Base-by-base conservation (phyloP, 176 grass and related monocot species). In the Triticum turgidum region DNA sequence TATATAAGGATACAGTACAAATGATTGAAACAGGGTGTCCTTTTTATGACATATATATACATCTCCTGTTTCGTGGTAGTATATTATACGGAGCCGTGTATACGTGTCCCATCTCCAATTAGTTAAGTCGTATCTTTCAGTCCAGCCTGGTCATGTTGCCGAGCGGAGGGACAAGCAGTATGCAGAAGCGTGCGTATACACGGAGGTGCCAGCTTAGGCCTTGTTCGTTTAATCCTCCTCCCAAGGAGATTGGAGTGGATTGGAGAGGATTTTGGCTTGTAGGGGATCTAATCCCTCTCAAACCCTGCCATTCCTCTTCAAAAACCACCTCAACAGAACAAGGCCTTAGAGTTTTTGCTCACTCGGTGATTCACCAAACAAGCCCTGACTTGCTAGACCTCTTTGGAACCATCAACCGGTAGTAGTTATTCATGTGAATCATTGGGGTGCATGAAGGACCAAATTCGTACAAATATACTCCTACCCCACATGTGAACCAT, bases 1-100 rank as follows among this genome's bases (percentile, higher is more conserved):
- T 21, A 59, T 59, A 15, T 21, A 82, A 41, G 15, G 44, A 54
- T 20, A 18, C 5, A 18, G 51, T 59, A 12, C 13, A 18, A 41
- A 79, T 80, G 56, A 89, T 85, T 73, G n/a, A 37, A 69, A 74
- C 42, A 84, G n/a, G 22, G 72, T 75, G 42, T 35, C 12, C 66
- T 35, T 76, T 69, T 14, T 32, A 70, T 32, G 61, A 70, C 61
- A 15, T 83, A 58, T 0, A 58, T 58, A 9, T 24, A 18, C 30
- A 54, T 68, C 39, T 41, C 5, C 4, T 18, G 61, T 25, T 58
- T 1, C 35, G 11, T 61, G 67, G 30, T 56, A 52, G 8, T 30
- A 7, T 33, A 11, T 33, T 44, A 72, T 22, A 34, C 33, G 33
- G 6, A 66, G 68, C 30, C 3, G 7, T 1, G 70, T 25, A 27